phyloP scores from a whole-genome alignment of 2,329 filamentous ascomycete species.

The Capronia americana region DNA sequence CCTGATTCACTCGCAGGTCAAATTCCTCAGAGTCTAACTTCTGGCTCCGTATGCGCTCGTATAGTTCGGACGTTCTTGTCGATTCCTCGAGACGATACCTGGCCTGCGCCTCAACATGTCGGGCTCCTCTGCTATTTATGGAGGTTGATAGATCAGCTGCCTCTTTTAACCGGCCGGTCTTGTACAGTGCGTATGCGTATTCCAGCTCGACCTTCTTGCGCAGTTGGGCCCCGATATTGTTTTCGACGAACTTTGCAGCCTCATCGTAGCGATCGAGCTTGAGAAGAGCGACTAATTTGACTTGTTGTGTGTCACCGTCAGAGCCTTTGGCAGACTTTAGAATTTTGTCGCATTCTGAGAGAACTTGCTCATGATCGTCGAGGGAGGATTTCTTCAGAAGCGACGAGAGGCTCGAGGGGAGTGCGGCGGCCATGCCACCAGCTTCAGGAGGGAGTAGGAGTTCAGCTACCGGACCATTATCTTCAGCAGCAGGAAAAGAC shows the following conservation, averaged over 20 bases:
- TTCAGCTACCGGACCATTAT: slow-evolving; percentile 1
- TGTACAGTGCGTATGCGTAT: slow-evolving; percentile 69
- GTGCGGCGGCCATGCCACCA: slow-evolving; percentile 44
- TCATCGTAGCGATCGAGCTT: slow-evolving; percentile 70
- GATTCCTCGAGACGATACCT: slow-evolving; percentile 68
- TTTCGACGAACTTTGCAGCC: slow-evolving; percentile 62
- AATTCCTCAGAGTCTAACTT: slow-evolving; percentile 58
- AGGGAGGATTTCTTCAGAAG: slow-evolving; percentile 65
- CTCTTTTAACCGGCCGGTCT: slow-evolving; percentile 61
- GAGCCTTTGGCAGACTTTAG: slow-evolving; percentile 62
- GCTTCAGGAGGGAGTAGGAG: not conserved
- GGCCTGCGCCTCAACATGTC: slow-evolving; percentile 68
- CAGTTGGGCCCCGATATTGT: slow-evolving; percentile 58
- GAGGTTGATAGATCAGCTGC: slow-evolving; percentile 59
- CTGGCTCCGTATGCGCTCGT: slow-evolving; percentile 56
- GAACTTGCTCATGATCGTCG: slow-evolving; percentile 67
- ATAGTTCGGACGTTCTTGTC: slow-evolving; percentile 60
- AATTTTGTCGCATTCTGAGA: slow-evolving; percentile 63
- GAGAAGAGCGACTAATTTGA: slow-evolving; percentile 65
- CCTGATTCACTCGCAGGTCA: slow-evolving; percentile 67
- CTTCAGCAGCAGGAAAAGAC: not conserved
- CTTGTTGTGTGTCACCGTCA: slow-evolving; percentile 63
- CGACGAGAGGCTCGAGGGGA: slow-evolving; percentile 58
- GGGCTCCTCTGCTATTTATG: slow-evolving; percentile 56
- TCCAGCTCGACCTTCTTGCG: slow-evolving; percentile 64